Evolutionary conservation across 371 early-diverging fungal genomes (phyloP), one percentile per base, ranked within the genome.

Genomic region (Cokeromyces recurvatus): DNA sequence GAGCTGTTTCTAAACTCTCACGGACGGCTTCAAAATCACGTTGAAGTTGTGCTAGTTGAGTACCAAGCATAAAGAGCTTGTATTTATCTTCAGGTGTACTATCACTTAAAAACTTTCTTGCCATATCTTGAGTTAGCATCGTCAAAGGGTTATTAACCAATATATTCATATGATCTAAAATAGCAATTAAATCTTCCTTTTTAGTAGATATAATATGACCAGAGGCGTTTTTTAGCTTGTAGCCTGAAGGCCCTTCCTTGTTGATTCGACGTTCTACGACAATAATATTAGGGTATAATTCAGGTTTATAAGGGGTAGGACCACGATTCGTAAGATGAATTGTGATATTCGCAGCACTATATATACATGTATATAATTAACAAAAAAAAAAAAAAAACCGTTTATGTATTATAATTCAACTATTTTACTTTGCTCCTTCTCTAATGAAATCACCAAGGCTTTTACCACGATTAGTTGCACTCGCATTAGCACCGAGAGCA

Each of bases 121-220:
- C 95, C 9, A 87, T 82, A 40, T 97, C 98, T 54, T 98, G 98
- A 1, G 87, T 87, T 12, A 98, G 80, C 16, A 95, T 81, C 41
- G 85, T 88, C 62, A 98, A 67, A 5, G 98, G 97, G 50, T 97
- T 97, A 59, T 91, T 92, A 22, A 93, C 83, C 57, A 90, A 84
- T 34, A 97, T 90, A 8, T 79, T 79, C 81, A 94, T 82, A 57
- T 92, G 89, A 61, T 97, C 96, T 29, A 80, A 78, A 20, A 96
- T 90, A 0, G 85, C 79, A 4, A 71, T 65, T 5, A 97, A 68
- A 6, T 96, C 95, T 36, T 90, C 89, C 35, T 85, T 81, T 55
- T 80, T 87, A 10, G 66, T 82, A 2, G 92, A 87, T 15, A 92
- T 59, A 8, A 69, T 71, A 44, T 70, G 78, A 14, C 78, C 85